These are phyloP conservation scores for Epichloe baconii DNA, from an alignment of 2,329 filamentous ascomycete genomes.

Conservation along the genomic window DNA sequence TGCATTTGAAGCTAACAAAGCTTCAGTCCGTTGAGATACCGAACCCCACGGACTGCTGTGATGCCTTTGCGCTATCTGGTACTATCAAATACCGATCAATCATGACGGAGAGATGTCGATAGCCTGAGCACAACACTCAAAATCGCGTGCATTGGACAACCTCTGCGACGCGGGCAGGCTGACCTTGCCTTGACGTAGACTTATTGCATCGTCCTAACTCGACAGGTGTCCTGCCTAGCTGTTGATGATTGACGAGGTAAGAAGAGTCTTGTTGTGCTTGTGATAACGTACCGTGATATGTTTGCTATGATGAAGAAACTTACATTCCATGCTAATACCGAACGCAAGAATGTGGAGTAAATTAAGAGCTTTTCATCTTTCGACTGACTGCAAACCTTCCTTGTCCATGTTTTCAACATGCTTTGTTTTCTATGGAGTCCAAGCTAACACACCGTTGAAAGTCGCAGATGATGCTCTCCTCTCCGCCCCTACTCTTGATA, in stretches of 20 bases:
- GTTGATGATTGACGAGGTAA: slow-evolving; percentile 13
- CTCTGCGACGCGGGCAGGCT: not conserved
- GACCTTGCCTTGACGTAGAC: not conserved
- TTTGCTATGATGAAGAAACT: slow-evolving; percentile 50
- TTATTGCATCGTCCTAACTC: not conserved
- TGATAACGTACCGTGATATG: slow-evolving; percentile 1
- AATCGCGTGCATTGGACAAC: not conserved
- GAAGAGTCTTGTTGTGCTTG: not conserved
- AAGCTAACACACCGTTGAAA: slow-evolving; percentile 2
- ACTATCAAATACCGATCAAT: slow-evolving; percentile 33
- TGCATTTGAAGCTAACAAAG: slow-evolving; percentile 2
- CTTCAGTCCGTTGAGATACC: not conserved
- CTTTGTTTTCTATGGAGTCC: slow-evolving; percentile 7
- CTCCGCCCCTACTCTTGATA: slow-evolving; percentile 32
- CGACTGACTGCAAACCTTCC: slow-evolving; percentile 44
- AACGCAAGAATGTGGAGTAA: slow-evolving; percentile 51
- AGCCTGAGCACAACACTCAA: slow-evolving; percentile 15
- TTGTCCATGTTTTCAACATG: slow-evolving; percentile 13
- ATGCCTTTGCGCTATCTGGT: slow-evolving; percentile 26
- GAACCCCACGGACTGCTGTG: slow-evolving; percentile 14
- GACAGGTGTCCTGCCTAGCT: not conserved
- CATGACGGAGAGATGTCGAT: slow-evolving; percentile 25
- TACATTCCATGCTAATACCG: slow-evolving; percentile 70
- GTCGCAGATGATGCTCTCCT: not conserved
- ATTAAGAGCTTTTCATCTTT: slow-evolving; percentile 76